Evolutionary conservation across 140 eudicot genomes (phyloP), one percentile per base, ranked within the genome.

Genomic region (Artemisia princeps): DNA sequence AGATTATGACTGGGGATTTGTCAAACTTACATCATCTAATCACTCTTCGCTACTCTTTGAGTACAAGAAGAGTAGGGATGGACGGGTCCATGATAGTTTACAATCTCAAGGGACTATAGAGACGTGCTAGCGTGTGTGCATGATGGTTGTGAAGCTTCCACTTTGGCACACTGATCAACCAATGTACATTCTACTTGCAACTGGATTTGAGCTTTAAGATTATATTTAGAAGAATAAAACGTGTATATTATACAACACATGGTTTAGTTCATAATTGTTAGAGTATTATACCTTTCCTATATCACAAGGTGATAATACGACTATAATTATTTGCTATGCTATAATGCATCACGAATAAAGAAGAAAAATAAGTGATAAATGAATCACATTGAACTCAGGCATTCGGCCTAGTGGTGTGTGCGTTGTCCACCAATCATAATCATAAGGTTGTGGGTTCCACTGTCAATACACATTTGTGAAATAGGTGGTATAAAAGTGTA

Each of bases 11-110:
- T 80, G 7, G 11, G 84, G 81, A 40, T 80, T 61, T 63, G 79
- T 80, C 4, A 76, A 80, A 61, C 76, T 80, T 37, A 80, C 84
- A 2, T 76, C 84, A 11, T 76, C 68, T 64, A 80, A 80, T 52
- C 81, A 80, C 24, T 80, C 84, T 0, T 76, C 81, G 0, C 78
- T 80, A 24, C 75, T 80, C 0, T 68, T 80, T 13, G 81, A 80
- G 78, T 80, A 80, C 81, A 80, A 76, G 70, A 80, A 68, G 72
- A 80, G 84, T 52, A 76, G 69, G 0, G 73, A 80, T 17, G 84
- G 84, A 0, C 16, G 17, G 8, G 84, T 80, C 10, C 76, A 71
- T 6, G 84, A 80, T 33, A 67, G 66, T 20, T 76, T 60, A 61
- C 84, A 48, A 67, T 80, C 46, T 72, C 84, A 42, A 62, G 84